Percentiles rank a stretch among this genome's conserved stretches.
These are phyloP conservation scores for Plectosphaerella cucumerina DNA, from an alignment of 2,329 filamentous ascomycete species.

Conservation along the genomic window DNA sequence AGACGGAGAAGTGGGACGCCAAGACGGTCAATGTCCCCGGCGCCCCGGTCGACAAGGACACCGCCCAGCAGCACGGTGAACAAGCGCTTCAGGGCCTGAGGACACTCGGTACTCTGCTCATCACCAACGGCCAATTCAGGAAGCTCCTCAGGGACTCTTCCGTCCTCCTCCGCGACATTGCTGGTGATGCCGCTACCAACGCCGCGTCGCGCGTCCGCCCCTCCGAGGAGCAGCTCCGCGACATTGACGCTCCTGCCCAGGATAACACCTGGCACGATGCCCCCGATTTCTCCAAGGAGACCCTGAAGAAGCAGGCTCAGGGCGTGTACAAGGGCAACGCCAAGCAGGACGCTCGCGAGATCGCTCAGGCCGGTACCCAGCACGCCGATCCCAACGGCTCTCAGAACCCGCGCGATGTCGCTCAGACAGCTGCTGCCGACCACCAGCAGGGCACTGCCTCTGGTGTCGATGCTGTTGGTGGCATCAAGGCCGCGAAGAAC, in stretches of 20 bases:
- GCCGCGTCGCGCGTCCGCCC: slow-evolving; percentile 74
- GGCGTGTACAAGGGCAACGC: slow-evolving; percentile 51
- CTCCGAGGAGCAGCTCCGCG: slow-evolving; percentile 67
- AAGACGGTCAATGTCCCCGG: slow-evolving; percentile 58
- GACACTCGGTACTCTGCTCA: slow-evolving; percentile 81
- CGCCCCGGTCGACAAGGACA: slow-evolving; percentile 69
- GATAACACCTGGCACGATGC: slow-evolving; percentile 94
- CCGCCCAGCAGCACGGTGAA: slow-evolving; percentile 77
- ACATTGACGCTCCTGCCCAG: slow-evolving; percentile 78
- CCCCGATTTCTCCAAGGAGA: slow-evolving; percentile 69
- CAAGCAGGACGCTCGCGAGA: slow-evolving; percentile 56
- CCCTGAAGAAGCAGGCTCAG: slow-evolving; percentile 65
- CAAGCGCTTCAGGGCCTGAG: slow-evolving; percentile 80
- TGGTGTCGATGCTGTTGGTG: slow-evolving; percentile 47
- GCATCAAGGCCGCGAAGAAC: slow-evolving; percentile 32
- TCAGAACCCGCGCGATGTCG: slow-evolving; percentile 49
- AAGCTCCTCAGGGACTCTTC: slow-evolving; percentile 82
- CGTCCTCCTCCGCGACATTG: slow-evolving; percentile 82
- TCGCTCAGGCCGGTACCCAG: slow-evolving; percentile 52
- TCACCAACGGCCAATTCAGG: slow-evolving; percentile 94
- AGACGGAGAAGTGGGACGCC: slow-evolving; percentile 71
- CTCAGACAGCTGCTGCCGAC: slow-evolving; percentile 38
- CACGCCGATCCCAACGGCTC: slow-evolving; percentile 52
- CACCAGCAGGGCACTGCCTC: slow-evolving; percentile 37
- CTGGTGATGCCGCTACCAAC: slow-evolving; percentile 80